phyloP scores from a whole-genome alignment of 352 stramenopile genomes.

The Thraustotheca clavata region DNA sequence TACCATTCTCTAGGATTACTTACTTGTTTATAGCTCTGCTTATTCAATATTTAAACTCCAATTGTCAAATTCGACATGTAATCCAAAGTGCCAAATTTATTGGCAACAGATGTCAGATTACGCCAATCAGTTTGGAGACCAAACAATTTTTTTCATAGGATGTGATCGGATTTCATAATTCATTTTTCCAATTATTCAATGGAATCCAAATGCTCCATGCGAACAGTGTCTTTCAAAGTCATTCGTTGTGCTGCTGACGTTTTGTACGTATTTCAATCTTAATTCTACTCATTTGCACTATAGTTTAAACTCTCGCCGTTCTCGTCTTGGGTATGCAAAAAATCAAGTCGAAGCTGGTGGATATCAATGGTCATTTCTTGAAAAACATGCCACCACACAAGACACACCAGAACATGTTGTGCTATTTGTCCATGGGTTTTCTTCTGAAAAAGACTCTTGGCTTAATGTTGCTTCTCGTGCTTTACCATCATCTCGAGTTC shows the following conservation, averaged over 20 bases:
- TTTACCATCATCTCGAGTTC: constrained; percentile 41
- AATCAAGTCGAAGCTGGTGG: constrained; percentile 2
- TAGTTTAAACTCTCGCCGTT: constrained; percentile 1
- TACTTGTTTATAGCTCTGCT: background rate
- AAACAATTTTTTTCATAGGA: background rate
- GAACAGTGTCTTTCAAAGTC: constrained; percentile 7
- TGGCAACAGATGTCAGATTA: background rate
- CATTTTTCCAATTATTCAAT: background rate
- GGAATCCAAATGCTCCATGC: constrained; percentile 2
- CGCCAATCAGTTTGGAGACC: background rate
- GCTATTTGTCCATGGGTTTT: constrained; percentile 68
- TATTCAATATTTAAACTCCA: background rate
- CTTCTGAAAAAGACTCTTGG: constrained; percentile 63
- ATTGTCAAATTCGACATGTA: background rate
- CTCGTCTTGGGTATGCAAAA: constrained; percentile 7
- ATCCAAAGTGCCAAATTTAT: background rate
- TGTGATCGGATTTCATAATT: background rate
- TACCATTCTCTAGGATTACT: background rate
- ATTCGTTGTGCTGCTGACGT: background rate
- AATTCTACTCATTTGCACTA: background rate
- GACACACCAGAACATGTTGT: constrained; percentile 23
- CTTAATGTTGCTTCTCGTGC: constrained; percentile 42
- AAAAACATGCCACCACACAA: background rate
- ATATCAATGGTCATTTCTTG: constrained; percentile 16
- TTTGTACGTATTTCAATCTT: constrained; percentile 2